Conservation (phyloP, 331 rosid genomes). For the Malus hybrid region DNA sequence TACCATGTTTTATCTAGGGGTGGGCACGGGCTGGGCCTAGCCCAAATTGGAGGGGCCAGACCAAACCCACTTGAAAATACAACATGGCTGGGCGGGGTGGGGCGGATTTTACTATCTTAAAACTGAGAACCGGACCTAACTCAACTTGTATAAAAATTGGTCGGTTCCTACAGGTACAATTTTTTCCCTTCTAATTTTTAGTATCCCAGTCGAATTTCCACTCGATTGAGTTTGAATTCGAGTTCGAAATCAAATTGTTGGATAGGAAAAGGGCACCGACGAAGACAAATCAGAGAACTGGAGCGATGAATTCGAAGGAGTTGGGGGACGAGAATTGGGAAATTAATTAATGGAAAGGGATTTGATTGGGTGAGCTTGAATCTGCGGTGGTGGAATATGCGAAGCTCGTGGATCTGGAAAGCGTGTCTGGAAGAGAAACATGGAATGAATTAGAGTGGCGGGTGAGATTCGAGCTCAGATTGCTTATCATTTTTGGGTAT, state of each 20-base stretch:
- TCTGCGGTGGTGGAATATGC: constrained; percentile 43
- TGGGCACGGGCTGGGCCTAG: no score
- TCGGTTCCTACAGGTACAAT: no score
- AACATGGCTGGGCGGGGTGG: rapidly evolving
- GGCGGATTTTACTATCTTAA: no score
- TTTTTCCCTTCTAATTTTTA: no score
- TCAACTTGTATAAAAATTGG: no score
- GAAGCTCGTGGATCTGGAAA: constrained; percentile 33
- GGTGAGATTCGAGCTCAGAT: constrained; percentile 6
- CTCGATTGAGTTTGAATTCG: not conserved
- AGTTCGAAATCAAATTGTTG: not conserved
- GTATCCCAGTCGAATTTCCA: not conserved
- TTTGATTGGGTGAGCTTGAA: constrained; percentile 33
- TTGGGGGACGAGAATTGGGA: constrained; percentile 27
- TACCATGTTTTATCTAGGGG: no score
- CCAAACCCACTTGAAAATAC: no score
- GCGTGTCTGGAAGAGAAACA: constrained; percentile 23
- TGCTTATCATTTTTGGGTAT: constrained; percentile 7
- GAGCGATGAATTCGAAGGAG: constrained; percentile 44
- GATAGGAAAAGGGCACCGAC: constrained; percentile 47
- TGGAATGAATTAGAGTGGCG: not conserved
- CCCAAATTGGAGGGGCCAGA: no score
- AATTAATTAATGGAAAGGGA: constrained; percentile 28
- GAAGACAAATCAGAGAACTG: constrained; percentile 60
- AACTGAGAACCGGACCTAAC: no score